phyloP scores from a whole-genome alignment of 2,329 filamentous ascomycete genomes.

The Cryphonectria naterciae region DNA sequence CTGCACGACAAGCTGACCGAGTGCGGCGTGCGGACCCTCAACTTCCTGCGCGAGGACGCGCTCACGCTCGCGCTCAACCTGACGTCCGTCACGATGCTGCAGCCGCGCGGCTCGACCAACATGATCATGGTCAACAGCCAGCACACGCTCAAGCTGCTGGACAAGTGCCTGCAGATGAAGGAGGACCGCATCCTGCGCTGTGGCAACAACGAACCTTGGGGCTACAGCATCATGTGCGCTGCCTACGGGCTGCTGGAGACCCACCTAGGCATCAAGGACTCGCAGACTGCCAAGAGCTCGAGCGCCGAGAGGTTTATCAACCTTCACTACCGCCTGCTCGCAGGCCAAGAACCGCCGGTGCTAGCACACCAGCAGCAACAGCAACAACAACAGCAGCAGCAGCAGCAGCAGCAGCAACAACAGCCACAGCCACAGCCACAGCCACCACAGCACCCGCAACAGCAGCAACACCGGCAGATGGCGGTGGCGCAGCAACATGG shows the following conservation, averaged over 20 bases:
- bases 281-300: constrained; percentile 60
- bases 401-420: constrained; percentile 31
- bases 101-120: constrained; percentile 60
- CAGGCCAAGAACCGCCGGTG: constrained; percentile 54
- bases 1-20: constrained; percentile 64
- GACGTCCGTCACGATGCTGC: constrained; percentile 63
- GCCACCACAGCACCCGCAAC: constrained; percentile 33
- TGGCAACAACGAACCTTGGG: constrained; percentile 67
- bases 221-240: constrained; percentile 66
- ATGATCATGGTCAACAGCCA: constrained; percentile 66
- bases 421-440: constrained; percentile 13
- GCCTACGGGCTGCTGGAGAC: constrained; percentile 62
- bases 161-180: constrained; percentile 64
- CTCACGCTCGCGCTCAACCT: constrained; percentile 65
- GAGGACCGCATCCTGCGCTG: constrained; percentile 64
- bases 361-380: constrained; percentile 38
- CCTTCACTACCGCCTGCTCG: constrained; percentile 60
- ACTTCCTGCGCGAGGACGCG: constrained; percentile 63
- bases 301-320: constrained; percentile 63
- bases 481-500: constrained; percentile 14
- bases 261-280: constrained; percentile 60
- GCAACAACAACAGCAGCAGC: constrained; percentile 31
- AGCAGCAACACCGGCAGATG: constrained; percentile 13
- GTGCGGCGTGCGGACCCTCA: constrained; percentile 61
- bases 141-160: constrained; percentile 64